Evolutionary conservation across 2,329 filamentous ascomycete species (phyloP).

Genomic region (Colletotrichum tamarilloi): DNA sequence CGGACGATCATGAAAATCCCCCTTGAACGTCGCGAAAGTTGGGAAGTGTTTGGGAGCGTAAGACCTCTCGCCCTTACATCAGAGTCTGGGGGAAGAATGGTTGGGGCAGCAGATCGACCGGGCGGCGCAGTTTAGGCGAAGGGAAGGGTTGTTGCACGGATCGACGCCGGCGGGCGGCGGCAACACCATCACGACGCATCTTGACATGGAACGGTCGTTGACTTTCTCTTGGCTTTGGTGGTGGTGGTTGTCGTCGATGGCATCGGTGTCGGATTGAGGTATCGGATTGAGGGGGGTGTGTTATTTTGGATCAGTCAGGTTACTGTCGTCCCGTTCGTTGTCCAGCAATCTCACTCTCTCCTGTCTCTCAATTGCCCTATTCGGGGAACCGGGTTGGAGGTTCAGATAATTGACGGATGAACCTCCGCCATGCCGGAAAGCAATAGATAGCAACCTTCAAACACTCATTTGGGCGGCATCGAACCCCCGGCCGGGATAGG

Average conservation of each 20-base stretch:
- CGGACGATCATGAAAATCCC: constrained; percentile 29
- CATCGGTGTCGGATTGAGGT: neutral
- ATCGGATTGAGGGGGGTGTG: neutral
- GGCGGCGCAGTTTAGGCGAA: neutral
- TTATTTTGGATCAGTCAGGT: neutral
- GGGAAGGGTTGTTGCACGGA: constrained; percentile 22
- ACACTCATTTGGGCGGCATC: constrained; percentile 1
- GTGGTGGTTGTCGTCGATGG: neutral
- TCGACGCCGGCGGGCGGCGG: constrained; percentile 2
- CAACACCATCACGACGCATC: neutral
- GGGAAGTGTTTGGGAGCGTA: constrained; percentile 12
- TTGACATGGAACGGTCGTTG: neutral
- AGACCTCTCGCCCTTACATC: neutral
- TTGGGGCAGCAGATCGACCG: constrained; percentile 20
- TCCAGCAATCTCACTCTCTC: constrained; percentile 19
- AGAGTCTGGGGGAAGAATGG: neutral
- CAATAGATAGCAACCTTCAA: neutral
- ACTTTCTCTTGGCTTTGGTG: neutral
- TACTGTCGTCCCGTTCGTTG: constrained; percentile 10
- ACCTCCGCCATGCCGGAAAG: neutral
- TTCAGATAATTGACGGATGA: neutral
- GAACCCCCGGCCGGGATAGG: constrained; percentile 5
- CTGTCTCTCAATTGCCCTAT: constrained; percentile 8
- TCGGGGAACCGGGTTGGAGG: neutral
- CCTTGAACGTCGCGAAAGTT: constrained; percentile 29